A percentile compares a stretch with the other conserved stretches of the same genome.
These are phyloP conservation scores for Trichophaea hybrida DNA, from an alignment of 2,329 filamentous ascomycete genomes.

Conservation along the genomic window DNA sequence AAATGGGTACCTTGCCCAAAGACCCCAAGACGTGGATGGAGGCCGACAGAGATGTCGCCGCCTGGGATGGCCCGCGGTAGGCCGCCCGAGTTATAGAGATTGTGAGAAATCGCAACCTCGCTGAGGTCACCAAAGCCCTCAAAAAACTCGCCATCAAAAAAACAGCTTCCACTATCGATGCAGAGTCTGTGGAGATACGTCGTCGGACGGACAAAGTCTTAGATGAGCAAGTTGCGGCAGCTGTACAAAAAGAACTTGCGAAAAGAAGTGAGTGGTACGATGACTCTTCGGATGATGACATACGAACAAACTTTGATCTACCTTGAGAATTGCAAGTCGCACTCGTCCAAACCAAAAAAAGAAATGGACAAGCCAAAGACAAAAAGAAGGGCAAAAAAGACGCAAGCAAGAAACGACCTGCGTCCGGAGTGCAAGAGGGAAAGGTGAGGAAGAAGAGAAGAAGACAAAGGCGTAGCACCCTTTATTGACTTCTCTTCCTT, in stretches of 20 bases:
- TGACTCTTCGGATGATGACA: background rate
- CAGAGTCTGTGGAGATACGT: background rate
- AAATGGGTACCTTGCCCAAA: background rate
- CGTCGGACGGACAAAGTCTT: background rate
- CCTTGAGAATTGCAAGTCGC: background rate
- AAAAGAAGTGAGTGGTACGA: background rate
- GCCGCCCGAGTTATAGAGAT: background rate
- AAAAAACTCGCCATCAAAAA: background rate
- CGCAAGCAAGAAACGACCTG: background rate
- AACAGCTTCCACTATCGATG: background rate
- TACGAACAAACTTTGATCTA: background rate
- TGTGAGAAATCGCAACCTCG: background rate
- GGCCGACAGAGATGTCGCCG: background rate
- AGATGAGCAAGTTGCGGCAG: background rate
- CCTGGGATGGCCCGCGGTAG: background rate
- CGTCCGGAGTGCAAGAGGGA: background rate
- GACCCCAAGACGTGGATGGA: background rate
- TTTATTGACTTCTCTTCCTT: background rate
- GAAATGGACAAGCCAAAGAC: background rate
- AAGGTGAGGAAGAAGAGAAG: background rate
- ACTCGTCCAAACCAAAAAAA: background rate
- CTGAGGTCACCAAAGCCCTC: background rate
- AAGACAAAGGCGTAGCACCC: background rate
- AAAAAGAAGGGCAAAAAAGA: background rate
- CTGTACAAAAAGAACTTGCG: background rate